Evolutionary conservation across 2,329 filamentous ascomycete genomes (phyloP).

Genomic region (Chaetomiaceae sp.): DNA sequence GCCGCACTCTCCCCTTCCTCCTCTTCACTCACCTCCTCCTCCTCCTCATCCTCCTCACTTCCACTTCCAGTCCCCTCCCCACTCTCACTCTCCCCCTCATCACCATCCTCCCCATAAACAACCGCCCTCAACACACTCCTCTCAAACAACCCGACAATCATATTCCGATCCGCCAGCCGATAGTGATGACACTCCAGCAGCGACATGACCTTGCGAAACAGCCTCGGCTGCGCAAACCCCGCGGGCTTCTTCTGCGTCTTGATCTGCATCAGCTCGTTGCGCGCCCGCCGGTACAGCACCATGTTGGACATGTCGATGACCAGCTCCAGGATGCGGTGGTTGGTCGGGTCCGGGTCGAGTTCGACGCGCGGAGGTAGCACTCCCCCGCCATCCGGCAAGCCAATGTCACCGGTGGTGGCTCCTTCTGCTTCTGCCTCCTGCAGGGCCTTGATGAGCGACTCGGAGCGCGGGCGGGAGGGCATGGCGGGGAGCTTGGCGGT

Average conservation of each 20-base stretch:
- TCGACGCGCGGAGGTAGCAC: slow-evolving; percentile 28
- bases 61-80: background rate
- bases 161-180: slow-evolving; percentile 77
- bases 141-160: slow-evolving; percentile 92
- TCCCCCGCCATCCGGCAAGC: no score
- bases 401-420: background rate
- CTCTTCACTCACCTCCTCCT: background rate
- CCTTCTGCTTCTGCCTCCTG: slow-evolving; percentile 23
- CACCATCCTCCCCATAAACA: slow-evolving; percentile 69
- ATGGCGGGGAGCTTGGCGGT: slow-evolving; percentile 40
- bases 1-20: background rate
- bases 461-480: slow-evolving; percentile 37
- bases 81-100: slow-evolving; percentile 40
- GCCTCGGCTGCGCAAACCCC: slow-evolving; percentile 67
- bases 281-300: slow-evolving; percentile 82
- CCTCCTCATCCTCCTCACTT: slow-evolving; percentile 10
- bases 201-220: slow-evolving; percentile 82
- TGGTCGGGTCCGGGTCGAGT: slow-evolving; percentile 45
- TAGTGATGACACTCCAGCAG: slow-evolving; percentile 88
- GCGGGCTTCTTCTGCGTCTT: slow-evolving; percentile 69
- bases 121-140: slow-evolving; percentile 80
- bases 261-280: slow-evolving; percentile 74
- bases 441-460: slow-evolving; percentile 33
- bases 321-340: slow-evolving; percentile 75
- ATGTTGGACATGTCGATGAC: slow-evolving; percentile 89